Conservation (phyloP, 2,329 filamentous ascomycete species). For the Plenodomus lindquistii region DNA sequence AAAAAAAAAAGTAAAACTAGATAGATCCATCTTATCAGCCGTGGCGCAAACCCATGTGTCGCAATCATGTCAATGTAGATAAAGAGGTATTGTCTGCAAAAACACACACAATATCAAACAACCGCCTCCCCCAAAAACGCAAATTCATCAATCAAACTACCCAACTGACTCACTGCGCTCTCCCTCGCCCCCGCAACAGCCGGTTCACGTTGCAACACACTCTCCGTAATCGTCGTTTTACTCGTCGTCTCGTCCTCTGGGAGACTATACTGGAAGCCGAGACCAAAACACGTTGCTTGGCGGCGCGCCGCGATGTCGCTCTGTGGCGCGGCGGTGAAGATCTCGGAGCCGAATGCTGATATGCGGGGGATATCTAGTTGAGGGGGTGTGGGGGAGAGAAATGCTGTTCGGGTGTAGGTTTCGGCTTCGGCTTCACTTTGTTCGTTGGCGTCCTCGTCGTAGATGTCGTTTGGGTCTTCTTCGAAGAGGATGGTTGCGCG, state of each 20-base stretch:
- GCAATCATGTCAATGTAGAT: not conserved
- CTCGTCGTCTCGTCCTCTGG: slow-evolving; percentile 32
- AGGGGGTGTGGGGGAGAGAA: slow-evolving; percentile 23
- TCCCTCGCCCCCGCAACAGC: slow-evolving; percentile 20
- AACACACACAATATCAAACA: slow-evolving; percentile 16
- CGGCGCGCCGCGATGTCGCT: slow-evolving; percentile 29
- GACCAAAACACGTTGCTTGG: slow-evolving; percentile 37
- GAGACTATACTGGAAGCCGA: slow-evolving; percentile 41
- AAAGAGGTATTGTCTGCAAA: not conserved
- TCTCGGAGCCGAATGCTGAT: slow-evolving; percentile 33
- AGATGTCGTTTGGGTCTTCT: slow-evolving; percentile 5
- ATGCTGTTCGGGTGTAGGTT: not conserved
- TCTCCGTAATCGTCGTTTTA: slow-evolving; percentile 34
- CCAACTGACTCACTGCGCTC: slow-evolving; percentile 27
- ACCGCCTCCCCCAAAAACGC: slow-evolving; percentile 38
- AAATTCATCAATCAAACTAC: slow-evolving; percentile 39
- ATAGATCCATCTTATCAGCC: no score
- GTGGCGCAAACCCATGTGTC: no score
- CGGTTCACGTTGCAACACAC: slow-evolving; percentile 8
- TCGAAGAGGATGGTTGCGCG: slow-evolving; percentile 8
- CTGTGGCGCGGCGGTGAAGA: slow-evolving; percentile 33
- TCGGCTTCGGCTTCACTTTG: slow-evolving; percentile 11
- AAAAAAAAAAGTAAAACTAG: no score
- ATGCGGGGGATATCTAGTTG: slow-evolving; percentile 29
- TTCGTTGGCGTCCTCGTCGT: slow-evolving; percentile 1